These are phyloP conservation scores for Jimgerdemannia flammicorona DNA, from an alignment of 192 early-diverging fungal species.

Conservation along the genomic window DNA sequence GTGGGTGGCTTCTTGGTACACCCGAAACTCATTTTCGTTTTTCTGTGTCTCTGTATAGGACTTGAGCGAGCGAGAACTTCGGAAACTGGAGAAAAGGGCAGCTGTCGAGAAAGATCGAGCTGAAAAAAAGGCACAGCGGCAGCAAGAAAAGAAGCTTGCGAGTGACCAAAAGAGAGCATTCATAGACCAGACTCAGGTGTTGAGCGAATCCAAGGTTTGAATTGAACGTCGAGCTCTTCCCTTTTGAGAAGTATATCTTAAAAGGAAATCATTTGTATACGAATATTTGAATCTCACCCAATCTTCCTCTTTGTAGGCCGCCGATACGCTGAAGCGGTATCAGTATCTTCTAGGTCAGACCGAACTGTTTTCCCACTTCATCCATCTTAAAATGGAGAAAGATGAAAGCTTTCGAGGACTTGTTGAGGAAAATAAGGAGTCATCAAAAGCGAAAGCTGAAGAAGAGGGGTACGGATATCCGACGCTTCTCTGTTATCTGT, in stretches of 20 bases:
- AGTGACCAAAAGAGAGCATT: slow-evolving; percentile 1
- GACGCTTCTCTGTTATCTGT: no score
- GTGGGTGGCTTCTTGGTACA: no score
- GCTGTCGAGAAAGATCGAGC: neutral
- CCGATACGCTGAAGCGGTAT: slow-evolving; percentile 60
- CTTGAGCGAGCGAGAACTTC: no score
- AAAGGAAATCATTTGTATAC: no score
- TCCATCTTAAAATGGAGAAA: slow-evolving; percentile 50
- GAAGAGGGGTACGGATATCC: slow-evolving; percentile 32
- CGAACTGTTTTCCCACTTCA: slow-evolving; percentile 64
- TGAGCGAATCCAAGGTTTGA: slow-evolving; percentile 1
- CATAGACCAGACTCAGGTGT: neutral
- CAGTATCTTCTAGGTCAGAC: slow-evolving; percentile 61
- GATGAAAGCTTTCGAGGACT: slow-evolving; percentile 50
- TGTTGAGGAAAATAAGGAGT: slow-evolving; percentile 42
- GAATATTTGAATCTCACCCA: neutral
- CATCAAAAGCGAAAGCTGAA: slow-evolving; percentile 21
- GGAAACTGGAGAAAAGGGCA: neutral
- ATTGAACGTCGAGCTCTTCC: no score
- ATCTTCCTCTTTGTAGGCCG: slow-evolving; percentile 31
- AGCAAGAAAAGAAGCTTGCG: neutral
- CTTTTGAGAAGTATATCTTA: no score
- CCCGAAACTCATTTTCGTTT: no score
- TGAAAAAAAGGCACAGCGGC: neutral
- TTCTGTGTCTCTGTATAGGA: no score